These are phyloP conservation scores for Fusarium veterinarium DNA, from an alignment of 2,329 filamentous ascomycete species.

Conservation along the genomic window DNA sequence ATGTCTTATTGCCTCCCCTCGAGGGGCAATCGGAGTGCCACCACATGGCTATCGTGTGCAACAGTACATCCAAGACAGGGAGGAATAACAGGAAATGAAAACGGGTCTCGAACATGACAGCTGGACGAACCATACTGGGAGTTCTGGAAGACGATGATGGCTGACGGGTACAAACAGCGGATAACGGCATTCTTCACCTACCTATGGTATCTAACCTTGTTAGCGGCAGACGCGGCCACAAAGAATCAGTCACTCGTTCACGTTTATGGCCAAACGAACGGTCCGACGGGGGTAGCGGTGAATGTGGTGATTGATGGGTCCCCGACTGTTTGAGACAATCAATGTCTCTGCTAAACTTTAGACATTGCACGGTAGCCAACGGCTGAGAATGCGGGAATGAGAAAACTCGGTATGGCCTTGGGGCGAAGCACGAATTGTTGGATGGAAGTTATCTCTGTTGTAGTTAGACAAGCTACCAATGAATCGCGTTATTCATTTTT, in stretches of 20 bases:
- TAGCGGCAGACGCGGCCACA: conserved; percentile 1
- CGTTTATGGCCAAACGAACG: neutral
- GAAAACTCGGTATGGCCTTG: neutral
- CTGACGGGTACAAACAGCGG: conserved; percentile 6
- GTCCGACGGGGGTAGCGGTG: conserved; percentile 8
- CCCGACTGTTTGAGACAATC: conserved; percentile 19
- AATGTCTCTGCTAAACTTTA: neutral
- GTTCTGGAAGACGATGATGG: neutral
- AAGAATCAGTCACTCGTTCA: neutral
- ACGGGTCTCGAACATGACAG: conserved; percentile 21
- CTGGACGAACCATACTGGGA: neutral
- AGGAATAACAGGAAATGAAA: conserved; percentile 13
- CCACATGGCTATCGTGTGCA: conserved; percentile 16
- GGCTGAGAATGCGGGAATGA: neutral
- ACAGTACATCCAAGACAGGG: neutral
- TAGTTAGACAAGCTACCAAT: neutral
- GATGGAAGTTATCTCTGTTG: neutral
- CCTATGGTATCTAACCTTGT: neutral
- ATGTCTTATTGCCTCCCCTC: neutral
- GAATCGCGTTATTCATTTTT: neutral
- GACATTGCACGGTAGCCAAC: neutral
- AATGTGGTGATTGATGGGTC: conserved; percentile 13
- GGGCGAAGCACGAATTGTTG: neutral
- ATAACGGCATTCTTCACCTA: conserved; percentile 1
- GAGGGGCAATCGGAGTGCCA: neutral